Percentiles rank a stretch among this genome's conserved stretches.
Evolutionary conservation across 208 protist genomes (phyloP).

Genomic region (Leishmania martiniquensis): DNA sequence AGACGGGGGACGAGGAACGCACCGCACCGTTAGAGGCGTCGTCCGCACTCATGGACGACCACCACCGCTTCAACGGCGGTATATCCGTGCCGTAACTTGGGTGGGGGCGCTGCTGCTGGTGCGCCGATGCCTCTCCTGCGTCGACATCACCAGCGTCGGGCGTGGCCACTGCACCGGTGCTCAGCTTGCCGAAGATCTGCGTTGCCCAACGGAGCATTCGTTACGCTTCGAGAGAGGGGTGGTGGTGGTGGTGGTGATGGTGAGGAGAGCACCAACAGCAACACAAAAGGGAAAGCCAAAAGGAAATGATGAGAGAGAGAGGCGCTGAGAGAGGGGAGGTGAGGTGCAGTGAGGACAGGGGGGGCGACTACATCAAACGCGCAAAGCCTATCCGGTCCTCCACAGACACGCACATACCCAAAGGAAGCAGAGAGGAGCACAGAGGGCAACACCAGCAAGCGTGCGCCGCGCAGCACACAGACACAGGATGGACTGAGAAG

Average conservation of each 20-base stretch:
- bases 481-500: too few species aligned
- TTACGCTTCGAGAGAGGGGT: background rate
- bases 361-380: too few species aligned
- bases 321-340: too few species aligned
- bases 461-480: too few species aligned
- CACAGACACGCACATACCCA: too few species aligned
- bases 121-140: background rate
- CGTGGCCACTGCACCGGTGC: background rate
- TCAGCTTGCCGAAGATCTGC: background rate
- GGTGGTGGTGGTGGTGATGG: background rate
- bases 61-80: slow-evolving; percentile 16
- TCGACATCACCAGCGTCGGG: background rate
- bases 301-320: background rate
- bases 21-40: background rate
- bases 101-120: background rate
- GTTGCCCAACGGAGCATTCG: slow-evolving; percentile 8
- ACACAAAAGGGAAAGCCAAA: background rate
- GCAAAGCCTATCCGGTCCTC: too few species aligned
- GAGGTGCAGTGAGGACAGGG: too few species aligned
- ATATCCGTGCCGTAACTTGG: background rate
- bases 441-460: too few species aligned
- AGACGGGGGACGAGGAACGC: background rate
- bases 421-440: too few species aligned
- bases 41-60: background rate
- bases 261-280: background rate